Percentiles rank a stretch among this genome's conserved stretches.
These are phyloP conservation scores for Sporothrix humicola DNA, from an alignment of 2,329 filamentous ascomycete species.

Conservation along the genomic window DNA sequence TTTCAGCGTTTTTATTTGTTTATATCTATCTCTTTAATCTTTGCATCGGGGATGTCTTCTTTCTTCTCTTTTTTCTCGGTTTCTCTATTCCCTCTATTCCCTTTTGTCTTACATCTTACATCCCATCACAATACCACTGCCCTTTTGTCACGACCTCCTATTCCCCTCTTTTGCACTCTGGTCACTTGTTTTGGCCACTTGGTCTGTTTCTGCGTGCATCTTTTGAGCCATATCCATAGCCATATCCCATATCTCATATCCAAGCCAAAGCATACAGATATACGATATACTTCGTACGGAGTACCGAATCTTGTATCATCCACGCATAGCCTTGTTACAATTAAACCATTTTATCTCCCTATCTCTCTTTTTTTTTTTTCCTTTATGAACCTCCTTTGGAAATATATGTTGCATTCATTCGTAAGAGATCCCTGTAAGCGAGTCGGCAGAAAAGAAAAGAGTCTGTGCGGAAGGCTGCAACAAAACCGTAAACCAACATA, in stretches of 20 bases:
- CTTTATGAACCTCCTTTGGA: not conserved
- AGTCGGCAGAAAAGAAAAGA: not conserved
- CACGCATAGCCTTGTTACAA: not conserved
- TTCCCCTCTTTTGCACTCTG: conserved; percentile 8
- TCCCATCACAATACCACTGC: conserved; percentile 18
- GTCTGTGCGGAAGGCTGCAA: not conserved
- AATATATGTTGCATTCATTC: not conserved
- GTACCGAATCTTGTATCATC: not conserved
- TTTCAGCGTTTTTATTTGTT: conserved; percentile 18
- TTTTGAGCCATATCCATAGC: conserved; percentile 1
- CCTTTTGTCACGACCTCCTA: not conserved
- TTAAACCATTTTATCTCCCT: not conserved
- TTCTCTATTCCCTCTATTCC: not conserved
- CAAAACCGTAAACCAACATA: not conserved
- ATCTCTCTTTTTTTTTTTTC: no score
- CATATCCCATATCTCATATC: not conserved
- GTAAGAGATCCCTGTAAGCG: conserved; percentile 18
- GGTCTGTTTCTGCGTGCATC: conserved; percentile 16
- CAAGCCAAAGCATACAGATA: not conserved
- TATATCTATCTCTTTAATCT: conserved; percentile 22
- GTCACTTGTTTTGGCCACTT: not conserved
- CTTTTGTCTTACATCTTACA: not conserved
- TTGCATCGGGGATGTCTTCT: conserved; percentile 21
- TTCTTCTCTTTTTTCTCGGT: not conserved
- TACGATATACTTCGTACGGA: not conserved